Evolutionary conservation across 257 asterid genomes (phyloP).

Genomic region (Rehmannia glutinosa): DNA sequence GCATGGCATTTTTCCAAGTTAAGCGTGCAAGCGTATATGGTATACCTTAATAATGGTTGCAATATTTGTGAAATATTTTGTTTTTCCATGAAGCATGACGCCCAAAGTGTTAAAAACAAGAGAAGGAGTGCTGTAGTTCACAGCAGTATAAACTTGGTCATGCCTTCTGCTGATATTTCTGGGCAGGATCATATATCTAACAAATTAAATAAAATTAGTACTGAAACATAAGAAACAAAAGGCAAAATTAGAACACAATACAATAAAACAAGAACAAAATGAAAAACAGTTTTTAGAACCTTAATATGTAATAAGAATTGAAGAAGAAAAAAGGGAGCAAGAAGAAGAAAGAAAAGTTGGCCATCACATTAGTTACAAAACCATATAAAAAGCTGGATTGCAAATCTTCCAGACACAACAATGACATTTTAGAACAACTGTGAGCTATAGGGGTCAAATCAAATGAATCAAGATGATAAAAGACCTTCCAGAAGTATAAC

Average conservation of each 20-base stretch:
- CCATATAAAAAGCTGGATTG: not conserved
- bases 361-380: too few relatives aligned
- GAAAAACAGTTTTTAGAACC: not conserved
- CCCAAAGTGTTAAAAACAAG: slow-evolving; percentile 58
- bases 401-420: not conserved
- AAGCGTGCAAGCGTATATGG: slow-evolving; percentile 8
- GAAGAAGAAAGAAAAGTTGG: too few relatives aligned
- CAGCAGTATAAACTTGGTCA: slow-evolving; percentile 33
- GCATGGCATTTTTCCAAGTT: slow-evolving; percentile 9
- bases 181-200: slow-evolving; percentile 61
- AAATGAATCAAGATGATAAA: too few relatives aligned
- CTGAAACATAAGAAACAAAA: not conserved
- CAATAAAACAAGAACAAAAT: not conserved
- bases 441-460: too few relatives aligned
- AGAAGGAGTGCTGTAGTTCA: slow-evolving; percentile 24
- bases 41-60: slow-evolving; percentile 62
- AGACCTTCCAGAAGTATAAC: too few relatives aligned
- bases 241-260: slow-evolving; percentile 7
- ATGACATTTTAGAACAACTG: too few relatives aligned
- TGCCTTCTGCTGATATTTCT: slow-evolving; percentile 30
- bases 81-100: slow-evolving; percentile 68
- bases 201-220: slow-evolving; percentile 13
- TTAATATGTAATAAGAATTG: too few relatives aligned
- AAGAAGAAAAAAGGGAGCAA: too few relatives aligned
- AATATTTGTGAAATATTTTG: slow-evolving; percentile 46